phyloP scores from a whole-genome alignment of 805 yeast genomes.

The Kodamaea restingae region DNA sequence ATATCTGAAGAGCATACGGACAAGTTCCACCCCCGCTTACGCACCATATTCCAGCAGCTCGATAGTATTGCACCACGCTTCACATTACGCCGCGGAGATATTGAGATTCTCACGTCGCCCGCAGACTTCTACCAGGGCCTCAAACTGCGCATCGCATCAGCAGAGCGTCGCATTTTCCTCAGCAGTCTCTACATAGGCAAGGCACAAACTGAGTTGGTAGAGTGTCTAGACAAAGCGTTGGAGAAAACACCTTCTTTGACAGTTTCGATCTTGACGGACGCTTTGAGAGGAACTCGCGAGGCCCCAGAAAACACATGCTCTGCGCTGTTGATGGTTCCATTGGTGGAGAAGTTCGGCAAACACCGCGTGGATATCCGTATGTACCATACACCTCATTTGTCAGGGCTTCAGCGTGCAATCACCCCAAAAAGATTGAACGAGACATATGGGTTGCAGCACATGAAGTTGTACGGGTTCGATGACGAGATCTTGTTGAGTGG shows the following conservation, averaged over 20 bases:
- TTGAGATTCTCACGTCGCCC: constrained; percentile 64
- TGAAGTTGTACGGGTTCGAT: constrained; percentile 95
- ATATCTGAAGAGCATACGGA: constrained; percentile 17
- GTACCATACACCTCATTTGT: constrained; percentile 85
- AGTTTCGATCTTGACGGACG: constrained; percentile 78
- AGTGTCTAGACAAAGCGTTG: constrained; percentile 59
- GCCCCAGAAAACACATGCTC: constrained; percentile 68
- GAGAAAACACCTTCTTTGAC: constrained; percentile 53
- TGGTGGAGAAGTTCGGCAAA: constrained; percentile 61
- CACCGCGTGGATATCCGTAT: constrained; percentile 73
- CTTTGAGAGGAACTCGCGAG: constrained; percentile 89
- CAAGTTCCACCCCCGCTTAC: constrained; percentile 42
- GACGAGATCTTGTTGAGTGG: constrained; percentile 84
- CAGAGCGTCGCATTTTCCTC: constrained; percentile 67
- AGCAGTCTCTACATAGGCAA: constrained; percentile 87
- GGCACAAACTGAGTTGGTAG: constrained; percentile 69
- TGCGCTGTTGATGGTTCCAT: constrained; percentile 66
- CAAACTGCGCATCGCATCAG: constrained; percentile 56
- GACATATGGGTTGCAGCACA: constrained; percentile 91
- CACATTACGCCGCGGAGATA: constrained; percentile 49
- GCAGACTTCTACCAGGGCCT: constrained; percentile 64
- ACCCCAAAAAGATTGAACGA: constrained; percentile 87
- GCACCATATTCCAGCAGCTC: constrained; percentile 46
- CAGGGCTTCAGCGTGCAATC: constrained; percentile 58
- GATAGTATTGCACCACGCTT: constrained; percentile 69